Evolutionary conservation across 768 basidiomycete genomes (phyloP), one percentile per base, ranked within the genome.

Genomic region (Lenzites betulinus): DNA sequence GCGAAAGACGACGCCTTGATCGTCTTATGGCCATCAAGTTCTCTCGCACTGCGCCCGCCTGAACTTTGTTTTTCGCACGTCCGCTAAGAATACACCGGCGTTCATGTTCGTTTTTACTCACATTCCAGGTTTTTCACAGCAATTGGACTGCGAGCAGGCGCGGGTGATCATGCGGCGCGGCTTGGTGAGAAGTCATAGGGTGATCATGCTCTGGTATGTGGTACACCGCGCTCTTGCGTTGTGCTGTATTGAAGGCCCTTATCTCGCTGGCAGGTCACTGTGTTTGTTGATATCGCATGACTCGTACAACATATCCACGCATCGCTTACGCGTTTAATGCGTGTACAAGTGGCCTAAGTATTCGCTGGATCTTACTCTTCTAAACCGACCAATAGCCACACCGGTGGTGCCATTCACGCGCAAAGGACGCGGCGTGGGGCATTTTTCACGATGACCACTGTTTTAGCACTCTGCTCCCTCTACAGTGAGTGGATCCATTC

Each of bases 41-140:
- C 48, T 50, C 48, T 50, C 48, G 48, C 41, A 50, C 26, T 43
- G 46, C 36, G 39, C 1, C 46, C 47, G 36, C 15, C 25, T 30
- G 49, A 50, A 49, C 56, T 9, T 58, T 50, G 26, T 50, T 13
- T 33, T 58, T 58, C 56, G 56, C 56, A 58, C 56, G 56, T 50
- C 30, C 39, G 39, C 54, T 36, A 58, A 49, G 48, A 42, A 42
- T 50, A 42, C 22, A 49, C 20, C 47, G n/a, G 20, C 9, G 12
- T 15, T 28, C 44, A 25, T 33, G 25, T 12, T 3, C 18, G 36
- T 42, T 7, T 15, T 4, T 22, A 18, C 30, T 15, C 13, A 46
- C 22, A 23, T n/a, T n/a, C 22, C 33, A n/a, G 8, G 18, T 18
- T n/a, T 26, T 50, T 26, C 38, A 38, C 48, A 49, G 38, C 35